Evolutionary conservation across 2,329 filamentous ascomycete genomes (phyloP).

Genomic region (Aspergillus vadensis): DNA sequence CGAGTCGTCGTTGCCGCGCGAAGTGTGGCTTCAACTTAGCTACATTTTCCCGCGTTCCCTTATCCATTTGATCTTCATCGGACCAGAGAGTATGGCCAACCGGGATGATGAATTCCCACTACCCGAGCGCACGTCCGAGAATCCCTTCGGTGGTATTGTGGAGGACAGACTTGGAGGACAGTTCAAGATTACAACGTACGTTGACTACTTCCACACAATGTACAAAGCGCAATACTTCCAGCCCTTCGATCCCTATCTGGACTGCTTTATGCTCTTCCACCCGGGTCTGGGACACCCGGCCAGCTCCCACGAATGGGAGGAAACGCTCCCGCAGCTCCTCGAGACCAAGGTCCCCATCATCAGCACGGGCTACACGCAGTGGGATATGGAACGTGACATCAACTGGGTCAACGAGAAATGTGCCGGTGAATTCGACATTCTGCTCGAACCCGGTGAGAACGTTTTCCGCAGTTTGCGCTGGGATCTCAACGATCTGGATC

Average conservation of each 20-base stretch:
- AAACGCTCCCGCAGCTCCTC: conserved; percentile 83
- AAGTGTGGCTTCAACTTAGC: conserved; percentile 92
- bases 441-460: conserved; percentile 92
- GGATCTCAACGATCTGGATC: conserved; percentile 95
- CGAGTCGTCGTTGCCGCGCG: conserved; percentile 92
- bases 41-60: conserved; percentile 91
- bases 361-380: conserved; percentile 93
- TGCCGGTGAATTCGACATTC: conserved; percentile 84
- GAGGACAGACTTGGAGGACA: conserved; percentile 86
- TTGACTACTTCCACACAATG: conserved; percentile 97
- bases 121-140: conserved; percentile 77
- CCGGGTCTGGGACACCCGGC: conserved; percentile 94
- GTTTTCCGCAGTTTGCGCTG: conserved; percentile 89
- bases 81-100: conserved; percentile 93
- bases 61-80: conserved; percentile 91
- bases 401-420: conserved; percentile 86
- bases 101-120: conserved; percentile 91
- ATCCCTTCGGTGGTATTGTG: conserved; percentile 91
- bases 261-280: conserved; percentile 96
- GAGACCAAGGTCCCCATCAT: conserved; percentile 96
- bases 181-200: conserved; percentile 96
- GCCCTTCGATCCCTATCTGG: conserved; percentile 97
- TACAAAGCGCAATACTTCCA: conserved; percentile 88
- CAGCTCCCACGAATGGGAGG: conserved; percentile 89
- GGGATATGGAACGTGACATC: conserved; percentile 90